Conservation (phyloP, 1,139 yeast genomes). For the Geotrichum siamense region DNA sequence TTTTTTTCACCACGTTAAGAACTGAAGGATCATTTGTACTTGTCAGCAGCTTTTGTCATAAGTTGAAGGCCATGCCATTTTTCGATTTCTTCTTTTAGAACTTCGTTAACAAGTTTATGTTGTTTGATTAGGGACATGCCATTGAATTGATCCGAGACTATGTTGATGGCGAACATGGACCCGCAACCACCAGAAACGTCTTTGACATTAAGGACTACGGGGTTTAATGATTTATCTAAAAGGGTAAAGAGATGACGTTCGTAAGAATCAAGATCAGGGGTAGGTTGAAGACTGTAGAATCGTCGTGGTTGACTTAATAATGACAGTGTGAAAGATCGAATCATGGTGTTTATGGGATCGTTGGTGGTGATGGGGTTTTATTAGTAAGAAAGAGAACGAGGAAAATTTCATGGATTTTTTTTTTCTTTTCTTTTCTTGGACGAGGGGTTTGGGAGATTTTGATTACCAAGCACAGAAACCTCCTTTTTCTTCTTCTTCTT, state of each 20-base stretch:
- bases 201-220: conserved; percentile 54
- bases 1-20: too few relatives aligned
- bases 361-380: too few relatives aligned
- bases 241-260: conserved; percentile 58
- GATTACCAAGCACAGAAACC: too few relatives aligned
- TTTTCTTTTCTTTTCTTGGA: too few relatives aligned
- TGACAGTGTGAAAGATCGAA: neutral
- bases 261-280: conserved; percentile 46
- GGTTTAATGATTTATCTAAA: conserved; percentile 49
- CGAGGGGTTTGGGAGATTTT: too few relatives aligned
- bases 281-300: conserved; percentile 11
- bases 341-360: too few relatives aligned
- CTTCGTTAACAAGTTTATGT: conserved; percentile 79
- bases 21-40: too few relatives aligned
- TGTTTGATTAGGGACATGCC: conserved; percentile 83
- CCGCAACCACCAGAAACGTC: conserved; percentile 98
- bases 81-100: conserved; percentile 75
- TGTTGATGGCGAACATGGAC: conserved; percentile 86
- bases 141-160: conserved; percentile 66
- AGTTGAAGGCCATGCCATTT: conserved; percentile 95
- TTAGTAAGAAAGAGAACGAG: too few relatives aligned
- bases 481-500: too few relatives aligned
- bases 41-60: conserved; percentile 45
- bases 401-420: too few relatives aligned
- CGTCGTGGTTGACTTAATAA: neutral